Evolutionary conservation across 495 filamentous ascomycete species (phyloP), one percentile per base, ranked within the genome.

Genomic region (Aspergillus baeticus): DNA sequence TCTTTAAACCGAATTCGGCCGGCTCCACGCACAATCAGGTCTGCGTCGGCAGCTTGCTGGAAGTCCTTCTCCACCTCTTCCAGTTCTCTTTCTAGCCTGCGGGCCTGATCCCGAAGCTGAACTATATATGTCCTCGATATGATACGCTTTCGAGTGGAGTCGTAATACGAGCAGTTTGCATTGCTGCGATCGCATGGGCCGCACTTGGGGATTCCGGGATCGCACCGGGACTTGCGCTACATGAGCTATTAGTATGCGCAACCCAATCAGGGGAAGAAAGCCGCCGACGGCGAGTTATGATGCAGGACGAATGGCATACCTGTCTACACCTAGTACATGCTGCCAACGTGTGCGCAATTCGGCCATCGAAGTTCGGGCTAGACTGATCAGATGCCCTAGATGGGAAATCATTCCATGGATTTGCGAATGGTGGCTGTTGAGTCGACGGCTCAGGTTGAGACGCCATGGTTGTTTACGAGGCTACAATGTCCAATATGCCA

Each of bases 161-260:
- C 93, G 70, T 85, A 96, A 73, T 96, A 98, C 62, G 96, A 92
- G 78, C 93, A 98, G 55, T 81, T 80, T 36, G 90, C 86, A 62
- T 91, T 91, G 55, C 88, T 91, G 59, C 92, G 83, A 74, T 96
- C 91, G 79, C 93, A 98, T 13, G 92, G 91, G n/a, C 86, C 81
- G 70, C 93, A 98, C 68, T 86, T 86, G 38, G 93, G 93, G 42
- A 98, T 82, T 14, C 89, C 87, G 22, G 92, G 87, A 69, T 96
- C 93, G 71, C 93, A 98, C 77, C 89, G 82, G 20, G 92, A 96
- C 79, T 98, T 98, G 45, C 92, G 85, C 92, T 96, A 63, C 20
- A 43, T 13, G 20, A 29, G 31, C 6, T 22, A 21, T 48, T 38
- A 53, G 38, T 43, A n/a, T 29, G 26, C 21, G 42, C 10, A 48